These are phyloP conservation scores for Sporobolomyces pararoseus DNA, from an alignment of 768 basidiomycete genomes.

Conservation along the genomic window DNA sequence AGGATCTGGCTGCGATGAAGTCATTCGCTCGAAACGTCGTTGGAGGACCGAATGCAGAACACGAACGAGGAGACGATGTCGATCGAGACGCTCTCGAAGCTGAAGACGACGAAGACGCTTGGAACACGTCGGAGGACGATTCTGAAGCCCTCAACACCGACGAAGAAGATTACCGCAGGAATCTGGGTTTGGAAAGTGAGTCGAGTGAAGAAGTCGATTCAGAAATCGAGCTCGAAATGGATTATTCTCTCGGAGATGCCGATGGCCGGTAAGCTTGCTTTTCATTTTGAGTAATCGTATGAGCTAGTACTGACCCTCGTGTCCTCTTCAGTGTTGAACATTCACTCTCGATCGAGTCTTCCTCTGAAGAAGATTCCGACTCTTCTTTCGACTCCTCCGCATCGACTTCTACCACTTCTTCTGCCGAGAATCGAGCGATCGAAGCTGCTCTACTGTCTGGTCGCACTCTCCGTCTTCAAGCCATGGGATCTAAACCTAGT, in stretches of 20 bases:
- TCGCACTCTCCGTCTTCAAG: slow-evolving; percentile 16
- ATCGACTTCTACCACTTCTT: slow-evolving; percentile 27
- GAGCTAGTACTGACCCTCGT: neutral
- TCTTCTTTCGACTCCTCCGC: slow-evolving; percentile 28
- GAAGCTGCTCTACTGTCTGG: slow-evolving; percentile 31
- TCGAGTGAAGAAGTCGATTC: slow-evolving; percentile 32
- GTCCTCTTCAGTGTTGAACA: slow-evolving; percentile 23
- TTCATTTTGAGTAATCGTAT: neutral
- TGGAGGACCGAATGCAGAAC: slow-evolving; percentile 1
- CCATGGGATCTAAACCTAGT: slow-evolving; percentile 17
- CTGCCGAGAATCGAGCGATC: slow-evolving; percentile 30
- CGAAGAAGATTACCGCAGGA: slow-evolving; percentile 15
- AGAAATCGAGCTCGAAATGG: slow-evolving; percentile 34
- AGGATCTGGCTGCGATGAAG: slow-evolving; percentile 14
- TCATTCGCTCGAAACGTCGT: slow-evolving; percentile 21
- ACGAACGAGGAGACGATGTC: slow-evolving; percentile 18
- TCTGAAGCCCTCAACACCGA: slow-evolving; percentile 12
- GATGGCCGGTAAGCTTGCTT: slow-evolving; percentile 17
- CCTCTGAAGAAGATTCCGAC: slow-evolving; percentile 8
- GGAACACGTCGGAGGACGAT: slow-evolving; percentile 12
- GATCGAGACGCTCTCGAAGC: slow-evolving; percentile 2
- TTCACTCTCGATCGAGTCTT: slow-evolving; percentile 23
- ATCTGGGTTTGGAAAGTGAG: slow-evolving; percentile 17
- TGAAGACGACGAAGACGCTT: slow-evolving; percentile 18
- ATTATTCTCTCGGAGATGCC: slow-evolving; percentile 29